These are phyloP conservation scores for Rauvolfia tetraphylla DNA, from an alignment of 257 asterid species.

Conservation along the genomic window DNA sequence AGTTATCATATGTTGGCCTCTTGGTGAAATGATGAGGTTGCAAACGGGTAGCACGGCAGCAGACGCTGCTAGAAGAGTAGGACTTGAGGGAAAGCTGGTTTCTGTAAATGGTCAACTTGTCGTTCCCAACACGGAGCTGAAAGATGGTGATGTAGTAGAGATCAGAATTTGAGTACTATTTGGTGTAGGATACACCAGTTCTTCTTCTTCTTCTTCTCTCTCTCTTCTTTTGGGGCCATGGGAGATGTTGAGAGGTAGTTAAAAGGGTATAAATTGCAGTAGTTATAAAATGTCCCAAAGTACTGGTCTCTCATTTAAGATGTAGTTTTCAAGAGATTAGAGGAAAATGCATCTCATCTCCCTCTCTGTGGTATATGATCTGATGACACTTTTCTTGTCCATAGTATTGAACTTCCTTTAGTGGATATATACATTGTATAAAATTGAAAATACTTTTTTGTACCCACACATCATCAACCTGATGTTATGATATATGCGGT, in stretches of 20 bases:
- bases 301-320: neutral
- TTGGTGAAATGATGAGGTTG: slow-evolving; percentile 86
- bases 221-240: neutral
- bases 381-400: neutral
- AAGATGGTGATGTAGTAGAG: slow-evolving; percentile 96
- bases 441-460: too few species aligned
- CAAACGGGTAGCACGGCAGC: slow-evolving; percentile 95
- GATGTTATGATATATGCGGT: too few species aligned
- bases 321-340: neutral
- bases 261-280: neutral
- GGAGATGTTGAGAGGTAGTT: neutral
- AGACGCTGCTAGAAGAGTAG: slow-evolving; percentile 85
- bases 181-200: neutral
- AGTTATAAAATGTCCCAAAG: neutral
- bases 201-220: too few species aligned
- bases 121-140: slow-evolving; percentile 71
- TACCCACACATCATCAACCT: too few species aligned
- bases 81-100: slow-evolving; percentile 77
- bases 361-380: neutral
- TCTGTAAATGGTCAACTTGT: slow-evolving; percentile 85
- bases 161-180: slow-evolving; percentile 48
- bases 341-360: neutral
- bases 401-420: neutral
- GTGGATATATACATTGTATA: neutral
- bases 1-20: slow-evolving; percentile 88